Evolutionary conservation across 2,329 filamentous ascomycete genomes (phyloP).

Genomic region (Penicillium palitans): DNA sequence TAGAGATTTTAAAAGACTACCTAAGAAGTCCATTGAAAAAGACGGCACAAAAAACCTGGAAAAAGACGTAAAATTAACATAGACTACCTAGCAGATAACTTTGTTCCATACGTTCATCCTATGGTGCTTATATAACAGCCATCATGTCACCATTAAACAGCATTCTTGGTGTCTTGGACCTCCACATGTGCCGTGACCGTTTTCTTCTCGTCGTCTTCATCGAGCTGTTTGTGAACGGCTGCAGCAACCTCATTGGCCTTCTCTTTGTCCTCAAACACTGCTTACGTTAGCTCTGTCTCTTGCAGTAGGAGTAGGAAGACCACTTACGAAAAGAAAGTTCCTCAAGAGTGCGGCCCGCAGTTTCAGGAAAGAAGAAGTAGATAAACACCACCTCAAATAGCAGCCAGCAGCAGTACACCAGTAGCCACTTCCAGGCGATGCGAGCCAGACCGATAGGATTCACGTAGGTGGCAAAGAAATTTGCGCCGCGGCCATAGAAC

Average conservation of each 20-base stretch:
- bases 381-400: constrained; percentile 45
- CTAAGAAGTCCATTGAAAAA: too few species aligned
- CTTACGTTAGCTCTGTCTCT: constrained; percentile 15
- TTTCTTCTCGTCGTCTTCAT: constrained; percentile 22
- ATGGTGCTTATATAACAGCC: not conserved
- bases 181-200: constrained; percentile 8
- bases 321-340: constrained; percentile 50
- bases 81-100: not conserved
- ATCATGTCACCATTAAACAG: constrained; percentile 6
- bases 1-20: too few species aligned
- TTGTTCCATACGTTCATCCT: not conserved
- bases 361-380: constrained; percentile 51
- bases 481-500: constrained; percentile 53
- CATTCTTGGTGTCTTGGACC: constrained; percentile 5
- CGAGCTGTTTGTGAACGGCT: constrained; percentile 41
- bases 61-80: too few species aligned
- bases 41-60: too few species aligned
- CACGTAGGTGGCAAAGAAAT: constrained; percentile 53
- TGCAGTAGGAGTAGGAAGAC: not conserved
- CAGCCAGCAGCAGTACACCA: constrained; percentile 48
- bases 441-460: constrained; percentile 50
- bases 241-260: constrained; percentile 37
- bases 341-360: constrained; percentile 44
- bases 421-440: constrained; percentile 48
- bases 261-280: constrained; percentile 42